phyloP scores from a whole-genome alignment of 352 stramenopile species.

The Phytophthora niederhauseri region DNA sequence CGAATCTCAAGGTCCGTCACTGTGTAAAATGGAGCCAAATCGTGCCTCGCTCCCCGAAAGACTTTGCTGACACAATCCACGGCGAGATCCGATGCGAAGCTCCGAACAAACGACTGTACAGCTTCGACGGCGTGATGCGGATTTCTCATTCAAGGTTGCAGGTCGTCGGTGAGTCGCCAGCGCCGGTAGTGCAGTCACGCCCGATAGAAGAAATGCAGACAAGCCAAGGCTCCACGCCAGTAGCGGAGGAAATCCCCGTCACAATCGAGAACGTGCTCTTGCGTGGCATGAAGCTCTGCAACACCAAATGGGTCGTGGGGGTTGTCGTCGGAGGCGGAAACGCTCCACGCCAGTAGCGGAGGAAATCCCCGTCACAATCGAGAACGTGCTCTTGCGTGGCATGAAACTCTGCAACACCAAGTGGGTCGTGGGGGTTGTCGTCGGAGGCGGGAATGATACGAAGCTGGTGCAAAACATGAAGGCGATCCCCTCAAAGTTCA shows the following conservation, averaged over 20 bases:
- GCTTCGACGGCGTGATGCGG: constrained; percentile 74
- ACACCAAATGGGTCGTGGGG: constrained; percentile 82
- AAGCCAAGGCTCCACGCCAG: constrained; percentile 6
- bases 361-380: constrained; percentile 77
- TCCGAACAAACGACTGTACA: constrained; percentile 85
- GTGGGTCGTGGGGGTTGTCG: constrained; percentile 79
- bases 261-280: constrained; percentile 84
- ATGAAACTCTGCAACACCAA: constrained; percentile 90
- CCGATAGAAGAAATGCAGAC: constrained; percentile 5
- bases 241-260: constrained; percentile 68
- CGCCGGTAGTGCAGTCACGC: background rate
- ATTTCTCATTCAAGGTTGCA: constrained; percentile 40
- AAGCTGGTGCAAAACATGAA: constrained; percentile 90
- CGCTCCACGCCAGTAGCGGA: constrained; percentile 34
- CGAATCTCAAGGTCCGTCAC: constrained; percentile 79
- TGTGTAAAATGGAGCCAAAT: constrained; percentile 69
- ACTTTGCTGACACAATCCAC: constrained; percentile 59
- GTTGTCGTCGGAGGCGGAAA: constrained; percentile 82
- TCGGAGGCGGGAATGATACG: constrained; percentile 80
- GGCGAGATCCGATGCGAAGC: constrained; percentile 77
- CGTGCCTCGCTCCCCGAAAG: constrained; percentile 35
- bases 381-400: constrained; percentile 80
- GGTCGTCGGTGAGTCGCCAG: constrained; percentile 1
- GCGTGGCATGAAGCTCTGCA: constrained; percentile 84
- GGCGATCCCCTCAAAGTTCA: constrained; percentile 87